phyloP scores from a whole-genome alignment of 352 stramenopile genomes.

The Globisporangium spinosum region DNA sequence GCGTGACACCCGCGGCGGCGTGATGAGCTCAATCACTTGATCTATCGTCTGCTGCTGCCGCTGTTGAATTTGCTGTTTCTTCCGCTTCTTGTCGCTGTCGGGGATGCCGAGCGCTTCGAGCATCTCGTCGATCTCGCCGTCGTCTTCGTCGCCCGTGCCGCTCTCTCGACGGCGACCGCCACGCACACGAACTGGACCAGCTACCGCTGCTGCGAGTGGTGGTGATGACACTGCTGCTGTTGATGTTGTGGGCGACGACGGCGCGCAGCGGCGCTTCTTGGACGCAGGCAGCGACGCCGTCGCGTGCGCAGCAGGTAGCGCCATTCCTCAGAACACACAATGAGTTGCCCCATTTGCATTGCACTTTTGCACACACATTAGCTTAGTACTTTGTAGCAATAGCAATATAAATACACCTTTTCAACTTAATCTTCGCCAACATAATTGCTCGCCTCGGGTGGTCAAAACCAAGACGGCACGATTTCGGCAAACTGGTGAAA shows the following conservation, averaged over 20 bases:
- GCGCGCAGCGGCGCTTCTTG: conserved; percentile 10
- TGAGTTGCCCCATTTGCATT: too few species aligned
- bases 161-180: not conserved
- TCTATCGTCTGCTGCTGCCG: not conserved
- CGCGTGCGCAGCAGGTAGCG: not conserved
- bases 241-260: not conserved
- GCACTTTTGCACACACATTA: too few species aligned
- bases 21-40: conserved; percentile 45
- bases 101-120: conserved; percentile 19
- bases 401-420: too few species aligned
- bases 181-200: not conserved
- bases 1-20: conserved; percentile 23
- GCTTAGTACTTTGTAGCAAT: too few species aligned
- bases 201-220: too few species aligned
- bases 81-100: conserved; percentile 20
- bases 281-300: not conserved
- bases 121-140: conserved; percentile 17
- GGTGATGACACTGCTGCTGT: not conserved
- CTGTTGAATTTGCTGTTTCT: conserved; percentile 1
- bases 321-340: too few species aligned
- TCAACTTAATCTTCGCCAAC: too few species aligned
- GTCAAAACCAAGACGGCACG: too few species aligned
- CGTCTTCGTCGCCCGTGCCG: conserved; percentile 9
- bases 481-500: too few species aligned
- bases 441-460: too few species aligned